These are phyloP conservation scores for Termitomyces sp. DNA, from an alignment of 768 basidiomycete species.

Conservation along the genomic window DNA sequence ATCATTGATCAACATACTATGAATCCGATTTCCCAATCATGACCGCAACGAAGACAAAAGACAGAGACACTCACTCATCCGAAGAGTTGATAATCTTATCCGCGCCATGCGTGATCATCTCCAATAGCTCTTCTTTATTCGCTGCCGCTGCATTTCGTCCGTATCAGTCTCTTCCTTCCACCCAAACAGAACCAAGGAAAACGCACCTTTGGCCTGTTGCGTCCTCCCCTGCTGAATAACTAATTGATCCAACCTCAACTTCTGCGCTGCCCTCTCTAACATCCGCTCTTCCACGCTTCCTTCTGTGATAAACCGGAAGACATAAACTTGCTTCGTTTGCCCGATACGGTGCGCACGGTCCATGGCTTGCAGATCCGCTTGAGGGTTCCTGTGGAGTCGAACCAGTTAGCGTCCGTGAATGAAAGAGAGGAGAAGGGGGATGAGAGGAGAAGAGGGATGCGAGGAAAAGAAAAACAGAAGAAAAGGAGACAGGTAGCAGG, in stretches of 20 bases:
- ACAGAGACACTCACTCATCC: constrained; percentile 51
- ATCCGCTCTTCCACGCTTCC: constrained; percentile 95
- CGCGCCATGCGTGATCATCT: constrained; percentile 98
- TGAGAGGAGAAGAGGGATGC: background rate
- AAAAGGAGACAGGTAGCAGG: background rate
- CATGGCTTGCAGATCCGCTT: constrained; percentile 98
- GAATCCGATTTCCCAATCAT: background rate
- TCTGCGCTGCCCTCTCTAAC: constrained; percentile 92
- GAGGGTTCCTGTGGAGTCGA: constrained; percentile 74
- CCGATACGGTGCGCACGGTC: constrained; percentile 96
- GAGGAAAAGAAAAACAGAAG: background rate
- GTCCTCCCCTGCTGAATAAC: constrained; percentile 95
- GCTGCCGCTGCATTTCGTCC: constrained; percentile 58
- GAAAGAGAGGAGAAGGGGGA: background rate
- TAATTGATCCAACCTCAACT: constrained; percentile 89
- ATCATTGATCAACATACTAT: constrained; percentile 70
- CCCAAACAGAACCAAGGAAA: background rate
- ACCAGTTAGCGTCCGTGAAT: background rate
- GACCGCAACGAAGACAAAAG: background rate
- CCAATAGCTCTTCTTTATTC: constrained; percentile 92
- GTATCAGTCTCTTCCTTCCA: background rate
- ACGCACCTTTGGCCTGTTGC: constrained; percentile 68
- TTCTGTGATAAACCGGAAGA: constrained; percentile 95
- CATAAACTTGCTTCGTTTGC: constrained; percentile 96
- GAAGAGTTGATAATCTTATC: constrained; percentile 89